Evolutionary conservation across 148 eudicot genomes (phyloP), one percentile per base, ranked within the genome.

Genomic region (Amaranthus cruentus): DNA sequence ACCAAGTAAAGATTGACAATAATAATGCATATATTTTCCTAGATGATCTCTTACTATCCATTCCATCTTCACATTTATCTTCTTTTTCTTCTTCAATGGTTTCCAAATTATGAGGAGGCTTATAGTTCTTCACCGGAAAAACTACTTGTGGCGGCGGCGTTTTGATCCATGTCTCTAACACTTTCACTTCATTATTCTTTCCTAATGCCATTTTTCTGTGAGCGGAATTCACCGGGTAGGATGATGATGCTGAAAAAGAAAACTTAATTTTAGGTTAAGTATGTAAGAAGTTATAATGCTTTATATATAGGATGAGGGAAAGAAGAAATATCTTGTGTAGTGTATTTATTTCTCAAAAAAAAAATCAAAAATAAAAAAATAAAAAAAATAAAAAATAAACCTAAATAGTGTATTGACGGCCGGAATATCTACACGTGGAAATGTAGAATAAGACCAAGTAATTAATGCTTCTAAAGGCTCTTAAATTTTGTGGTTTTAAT

Each of bases 151-250:
- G 49, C 0, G 72, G 72, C 0, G 62, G 62, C 43, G 72, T 21
- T 47, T 69, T 28, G 13, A 69, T 53, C 72, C 72, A 69, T 6
- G 72, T 60, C 72, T 69, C 72, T 12, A 69, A 43, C 50, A 54
- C 72, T 21, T 13, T 55, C 50, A 7, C 72, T 1, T 5, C 3
- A 42, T 61, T 18, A 50, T 69, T 43, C 62, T 69, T 69, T 28
- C 10, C 28, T 11, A 55, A 42, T 42, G 72, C 50, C 72, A 69
- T 66, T 10, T 66, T 46, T 13, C 6, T 46, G 21, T 44, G 60
- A 56, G 38, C 38, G 38, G 2, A 2, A 28, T 28, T 28, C 38
- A 28, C 38, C 2, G 38, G 38, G 2, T 28, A 28, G 38, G 38
- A 28, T 28, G 18, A 18, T 18, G 18, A 28, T 28, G 38, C 38